These are phyloP conservation scores for Cornus florida DNA, from an alignment of 148 eudicot genomes.

Conservation along the genomic window DNA sequence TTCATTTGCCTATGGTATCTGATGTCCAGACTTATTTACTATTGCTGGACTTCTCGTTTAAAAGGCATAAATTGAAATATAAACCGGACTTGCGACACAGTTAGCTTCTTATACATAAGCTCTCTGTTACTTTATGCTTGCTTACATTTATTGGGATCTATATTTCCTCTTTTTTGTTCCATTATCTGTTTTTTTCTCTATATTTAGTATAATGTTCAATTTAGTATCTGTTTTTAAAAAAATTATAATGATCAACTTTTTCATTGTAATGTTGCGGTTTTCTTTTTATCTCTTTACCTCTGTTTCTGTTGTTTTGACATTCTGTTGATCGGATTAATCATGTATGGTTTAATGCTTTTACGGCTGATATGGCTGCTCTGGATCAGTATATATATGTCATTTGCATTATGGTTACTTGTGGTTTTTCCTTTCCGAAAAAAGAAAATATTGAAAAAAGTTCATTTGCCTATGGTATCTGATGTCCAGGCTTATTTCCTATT, in stretches of 20 bases:
- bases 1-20: background rate
- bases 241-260: too few relatives aligned
- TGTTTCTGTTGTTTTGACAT: too few relatives aligned
- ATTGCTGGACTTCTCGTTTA: constrained; percentile 33
- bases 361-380: too few relatives aligned
- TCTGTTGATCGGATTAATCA: too few relatives aligned
- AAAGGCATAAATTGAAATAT: constrained; percentile 22
- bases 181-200: background rate
- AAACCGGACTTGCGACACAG: constrained; percentile 43
- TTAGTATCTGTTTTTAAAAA: too few relatives aligned
- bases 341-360: too few relatives aligned
- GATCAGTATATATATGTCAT: background rate
- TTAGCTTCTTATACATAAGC: constrained; percentile 25
- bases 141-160: constrained; percentile 11
- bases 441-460: background rate
- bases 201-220: too few relatives aligned
- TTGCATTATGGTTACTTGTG: too few relatives aligned
- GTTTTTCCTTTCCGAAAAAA: too few relatives aligned
- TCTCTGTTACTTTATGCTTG: constrained; percentile 39
- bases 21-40: constrained; percentile 18
- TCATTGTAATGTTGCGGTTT: too few relatives aligned
- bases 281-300: too few relatives aligned
- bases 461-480: background rate
- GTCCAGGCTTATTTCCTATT: constrained; percentile 19
- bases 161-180: background rate